Base-by-base conservation (phyloP, 495 filamentous ascomycete genomes). In the Articulospora tetracladia region DNA sequence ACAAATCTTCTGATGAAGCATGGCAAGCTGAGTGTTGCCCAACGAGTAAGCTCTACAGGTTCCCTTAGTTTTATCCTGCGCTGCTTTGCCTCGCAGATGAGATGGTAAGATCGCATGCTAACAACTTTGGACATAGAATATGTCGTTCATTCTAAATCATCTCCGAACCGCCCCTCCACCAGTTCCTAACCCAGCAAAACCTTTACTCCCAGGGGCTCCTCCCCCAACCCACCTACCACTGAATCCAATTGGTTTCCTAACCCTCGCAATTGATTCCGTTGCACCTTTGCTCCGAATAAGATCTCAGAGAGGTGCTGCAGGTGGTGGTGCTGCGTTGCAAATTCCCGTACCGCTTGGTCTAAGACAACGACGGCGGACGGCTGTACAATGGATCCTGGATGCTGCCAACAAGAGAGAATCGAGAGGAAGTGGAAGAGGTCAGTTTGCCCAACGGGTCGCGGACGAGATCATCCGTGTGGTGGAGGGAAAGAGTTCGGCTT, bases 181-280 rank as follows among this genome's bases (percentile, higher is more conserved):
- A 7, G 81, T 79, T 49, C 69, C 85, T 63, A 87, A 86, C 73
- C 80, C 89, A 24, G 65, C 75, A 23, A 83, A 82, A 15, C 89
- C 87, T 22, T 82, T 98, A 19, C 72, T 96, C 55, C 85, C 88
- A 0, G 85, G 85, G 61, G 74, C 84, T 15, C 91, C 92, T 1
- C 85, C 91, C 0, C 77, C 88, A 23, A 71, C 79, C 10, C 86
- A 93, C 53, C 83, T 96, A 28, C 88, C 90, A 8, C 78, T 90
- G 20, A 83, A 95, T 74, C 87, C 92, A 11, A 76, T 92, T 28
- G 77, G 83, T 47, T 92, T 92, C 74, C 83, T 97, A 39, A 89
- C 86, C 0, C 74, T 93, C 36, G 91, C 93, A n/a, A 87, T 98
- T 69, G 94, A 98, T 79, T 96, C 91, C 12, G 88, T 98, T n/a